A percentile compares a stretch with the other conserved stretches of the same genome.
Conservation (phyloP, 2,329 filamentous ascomycete species). For the Cadophora luteo-olivacea region DNA sequence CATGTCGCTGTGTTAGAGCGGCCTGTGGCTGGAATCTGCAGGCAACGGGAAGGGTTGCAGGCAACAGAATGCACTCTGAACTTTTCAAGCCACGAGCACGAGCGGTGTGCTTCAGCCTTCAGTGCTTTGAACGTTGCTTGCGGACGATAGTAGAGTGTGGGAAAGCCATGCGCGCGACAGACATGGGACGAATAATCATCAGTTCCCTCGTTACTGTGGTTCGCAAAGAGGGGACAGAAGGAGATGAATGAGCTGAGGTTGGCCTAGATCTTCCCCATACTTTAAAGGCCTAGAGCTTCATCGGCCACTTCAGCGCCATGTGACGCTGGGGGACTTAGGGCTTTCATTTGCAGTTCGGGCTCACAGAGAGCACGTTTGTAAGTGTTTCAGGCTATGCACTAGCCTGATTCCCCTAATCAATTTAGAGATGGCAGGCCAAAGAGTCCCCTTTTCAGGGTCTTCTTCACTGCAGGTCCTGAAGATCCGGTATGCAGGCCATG, state of each 20-base stretch:
- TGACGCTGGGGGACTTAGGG: background rate
- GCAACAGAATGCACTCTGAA: conserved; percentile 1
- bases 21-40: conserved; percentile 33
- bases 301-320: background rate
- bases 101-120: conserved; percentile 17
- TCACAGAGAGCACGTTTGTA: background rate
- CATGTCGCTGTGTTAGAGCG: conserved; percentile 26
- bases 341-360: background rate
- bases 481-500: conserved; percentile 16
- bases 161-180: conserved; percentile 1
- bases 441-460: conserved; percentile 12
- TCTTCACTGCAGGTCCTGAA: conserved; percentile 14
- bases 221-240: background rate
- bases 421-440: background rate
- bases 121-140: background rate
- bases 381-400: conserved; percentile 13
- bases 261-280: conserved; percentile 16
- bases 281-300: conserved; percentile 11
- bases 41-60: background rate
- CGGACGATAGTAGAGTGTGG: background rate
- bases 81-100: background rate
- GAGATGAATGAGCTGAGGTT: background rate
- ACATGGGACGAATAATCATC: no score
- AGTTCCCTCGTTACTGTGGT: background rate
- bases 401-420: background rate